These are phyloP conservation scores for Penicillium sp. DNA, from an alignment of 2,329 filamentous ascomycete species.

Conservation along the genomic window DNA sequence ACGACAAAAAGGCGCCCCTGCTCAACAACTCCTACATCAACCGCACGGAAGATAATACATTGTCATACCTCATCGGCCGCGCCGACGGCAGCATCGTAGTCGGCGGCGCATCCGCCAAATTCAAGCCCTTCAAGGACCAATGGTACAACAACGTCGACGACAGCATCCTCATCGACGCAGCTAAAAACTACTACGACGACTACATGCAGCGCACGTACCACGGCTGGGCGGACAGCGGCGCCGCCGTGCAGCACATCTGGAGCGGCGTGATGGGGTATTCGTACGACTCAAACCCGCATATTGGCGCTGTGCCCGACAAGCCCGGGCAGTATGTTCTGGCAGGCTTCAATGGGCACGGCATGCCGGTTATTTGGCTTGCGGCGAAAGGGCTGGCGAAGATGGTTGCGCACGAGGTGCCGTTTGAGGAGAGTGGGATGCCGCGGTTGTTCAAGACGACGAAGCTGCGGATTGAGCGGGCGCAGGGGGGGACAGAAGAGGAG, in stretches of 20 bases:
- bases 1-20: slow-evolving; percentile 21
- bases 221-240: slow-evolving; percentile 33
- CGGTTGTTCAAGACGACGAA: background rate
- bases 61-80: slow-evolving; percentile 64
- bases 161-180: slow-evolving; percentile 48
- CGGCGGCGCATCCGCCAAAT: slow-evolving; percentile 55
- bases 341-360: slow-evolving; percentile 8
- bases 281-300: slow-evolving; percentile 4
- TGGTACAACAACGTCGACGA: slow-evolving; percentile 44
- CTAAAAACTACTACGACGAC: slow-evolving; percentile 35
- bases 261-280: slow-evolving; percentile 22
- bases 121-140: slow-evolving; percentile 24
- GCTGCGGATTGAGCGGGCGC: slow-evolving; percentile 1
- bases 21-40: slow-evolving; percentile 56
- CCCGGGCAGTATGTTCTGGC: background rate
- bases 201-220: slow-evolving; percentile 36
- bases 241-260: slow-evolving; percentile 30
- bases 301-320: background rate
- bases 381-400: slow-evolving; percentile 1
- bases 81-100: slow-evolving; percentile 56
- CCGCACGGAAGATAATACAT: slow-evolving; percentile 54
- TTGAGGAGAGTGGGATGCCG: slow-evolving; percentile 1
- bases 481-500: background rate
- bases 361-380: background rate
- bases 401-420: background rate